Conservation (phyloP, 306 rosid species). For the Glycine tomentella region DNA sequence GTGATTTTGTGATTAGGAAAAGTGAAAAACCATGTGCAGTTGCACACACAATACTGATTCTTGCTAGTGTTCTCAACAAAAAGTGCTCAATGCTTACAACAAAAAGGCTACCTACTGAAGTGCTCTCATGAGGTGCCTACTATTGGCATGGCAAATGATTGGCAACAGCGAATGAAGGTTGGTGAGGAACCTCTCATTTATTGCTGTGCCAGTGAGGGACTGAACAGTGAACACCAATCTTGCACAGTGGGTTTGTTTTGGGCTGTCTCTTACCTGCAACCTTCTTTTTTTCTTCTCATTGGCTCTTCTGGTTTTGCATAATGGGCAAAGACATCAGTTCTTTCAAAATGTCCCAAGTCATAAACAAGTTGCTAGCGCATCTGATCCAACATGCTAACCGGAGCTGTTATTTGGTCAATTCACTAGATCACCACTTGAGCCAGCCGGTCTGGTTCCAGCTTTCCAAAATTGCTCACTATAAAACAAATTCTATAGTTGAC, state of each 20-base stretch:
- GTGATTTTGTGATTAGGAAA: no score
- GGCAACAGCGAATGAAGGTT: not conserved
- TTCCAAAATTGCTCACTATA: not conserved
- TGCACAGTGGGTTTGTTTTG: not conserved
- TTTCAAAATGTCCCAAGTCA: not conserved
- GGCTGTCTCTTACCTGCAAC: not conserved
- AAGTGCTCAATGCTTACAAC: not conserved
- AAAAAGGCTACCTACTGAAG: not conserved
- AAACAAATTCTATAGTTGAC: constrained; percentile 6
- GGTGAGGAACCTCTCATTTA: not conserved
- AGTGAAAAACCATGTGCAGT: no score
- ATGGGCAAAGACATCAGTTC: not conserved
- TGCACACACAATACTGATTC: no score
- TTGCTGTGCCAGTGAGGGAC: not conserved
- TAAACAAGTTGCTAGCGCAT: not conserved
- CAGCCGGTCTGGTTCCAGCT: not conserved
- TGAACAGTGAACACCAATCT: not conserved
- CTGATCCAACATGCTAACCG: not conserved
- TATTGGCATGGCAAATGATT: not conserved
- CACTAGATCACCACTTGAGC: not conserved
- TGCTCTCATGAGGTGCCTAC: not conserved
- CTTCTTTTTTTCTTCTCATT: not conserved
- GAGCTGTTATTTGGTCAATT: not conserved
- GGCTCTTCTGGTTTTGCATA: not conserved
- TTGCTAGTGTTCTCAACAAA: no score